A percentile compares a stretch with the other conserved stretches of the same genome.
These are phyloP conservation scores for Globisporangium perplexum DNA, from an alignment of 352 stramenopile species.

Conservation along the genomic window DNA sequence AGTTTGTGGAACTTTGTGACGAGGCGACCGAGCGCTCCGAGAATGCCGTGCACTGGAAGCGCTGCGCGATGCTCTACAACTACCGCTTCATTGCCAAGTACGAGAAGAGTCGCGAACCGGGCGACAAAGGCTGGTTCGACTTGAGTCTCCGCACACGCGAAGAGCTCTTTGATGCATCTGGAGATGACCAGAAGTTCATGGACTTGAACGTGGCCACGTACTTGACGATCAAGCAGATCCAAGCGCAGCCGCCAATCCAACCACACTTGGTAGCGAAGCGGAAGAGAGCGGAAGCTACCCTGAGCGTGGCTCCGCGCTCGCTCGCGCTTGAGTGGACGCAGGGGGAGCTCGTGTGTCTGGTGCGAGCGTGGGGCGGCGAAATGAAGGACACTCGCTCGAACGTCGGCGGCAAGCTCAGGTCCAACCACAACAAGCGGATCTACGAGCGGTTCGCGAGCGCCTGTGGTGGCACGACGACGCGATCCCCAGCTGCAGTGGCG, in stretches of 20 bases:
- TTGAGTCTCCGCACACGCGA: not conserved
- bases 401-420: too few relatives aligned
- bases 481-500: not conserved
- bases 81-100: not conserved
- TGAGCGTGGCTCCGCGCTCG: not conserved
- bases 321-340: not conserved
- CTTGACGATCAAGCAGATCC: not conserved
- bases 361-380: conserved; percentile 3
- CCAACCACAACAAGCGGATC: not conserved
- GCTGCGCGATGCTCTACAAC: conserved; percentile 1
- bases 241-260: not conserved
- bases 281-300: not conserved
- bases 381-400: not conserved
- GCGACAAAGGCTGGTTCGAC: not conserved
- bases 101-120: not conserved
- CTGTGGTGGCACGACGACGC: not conserved
- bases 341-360: not conserved
- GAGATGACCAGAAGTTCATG: not conserved
- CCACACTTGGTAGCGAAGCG: not conserved
- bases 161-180: not conserved
- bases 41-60: conserved; percentile 1
- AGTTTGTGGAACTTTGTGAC: conserved; percentile 3
- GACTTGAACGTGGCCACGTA: not conserved
- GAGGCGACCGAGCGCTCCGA: conserved; percentile 1
- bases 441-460: conserved; percentile 3